Percentiles rank a stretch among this genome's conserved stretches.
Conservation (phyloP, 2,329 filamentous ascomycete genomes). For the Diaporthe citrichinensis region DNA sequence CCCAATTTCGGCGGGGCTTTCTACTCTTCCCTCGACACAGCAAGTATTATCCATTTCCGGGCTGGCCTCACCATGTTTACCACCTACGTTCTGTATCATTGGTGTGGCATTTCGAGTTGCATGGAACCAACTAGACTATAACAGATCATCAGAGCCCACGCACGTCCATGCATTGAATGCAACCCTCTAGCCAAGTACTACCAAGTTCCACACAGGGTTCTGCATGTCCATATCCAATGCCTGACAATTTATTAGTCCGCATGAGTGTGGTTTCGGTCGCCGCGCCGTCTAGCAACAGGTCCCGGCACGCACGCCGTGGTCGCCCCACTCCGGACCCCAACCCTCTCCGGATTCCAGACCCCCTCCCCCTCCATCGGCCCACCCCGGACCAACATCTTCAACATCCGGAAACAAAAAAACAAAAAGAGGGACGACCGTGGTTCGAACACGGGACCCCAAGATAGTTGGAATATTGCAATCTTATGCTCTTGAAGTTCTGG, state of each 20-base stretch:
- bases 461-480: not conserved
- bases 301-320: too few relatives aligned
- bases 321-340: too few relatives aligned
- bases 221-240: not conserved
- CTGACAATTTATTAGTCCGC: not conserved
- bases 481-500: not conserved
- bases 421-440: not conserved
- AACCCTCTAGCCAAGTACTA: not conserved
- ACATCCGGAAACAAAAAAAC: not conserved
- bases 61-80: not conserved
- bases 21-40: not conserved
- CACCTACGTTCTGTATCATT: not conserved
- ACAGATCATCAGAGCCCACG: not conserved
- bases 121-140: not conserved
- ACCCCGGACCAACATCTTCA: not conserved
- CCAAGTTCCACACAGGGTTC: not conserved
- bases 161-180: not conserved
- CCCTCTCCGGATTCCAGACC: too few relatives aligned
- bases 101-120: not conserved
- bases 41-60: not conserved
- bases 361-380: too few relatives aligned
- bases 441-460: slow-evolving; percentile 28
- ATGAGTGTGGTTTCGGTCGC: not conserved
- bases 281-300: too few relatives aligned
- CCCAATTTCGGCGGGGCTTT: not conserved